Conservation (phyloP, 768 basidiomycete genomes). For the Thelephora ganbajun region DNA sequence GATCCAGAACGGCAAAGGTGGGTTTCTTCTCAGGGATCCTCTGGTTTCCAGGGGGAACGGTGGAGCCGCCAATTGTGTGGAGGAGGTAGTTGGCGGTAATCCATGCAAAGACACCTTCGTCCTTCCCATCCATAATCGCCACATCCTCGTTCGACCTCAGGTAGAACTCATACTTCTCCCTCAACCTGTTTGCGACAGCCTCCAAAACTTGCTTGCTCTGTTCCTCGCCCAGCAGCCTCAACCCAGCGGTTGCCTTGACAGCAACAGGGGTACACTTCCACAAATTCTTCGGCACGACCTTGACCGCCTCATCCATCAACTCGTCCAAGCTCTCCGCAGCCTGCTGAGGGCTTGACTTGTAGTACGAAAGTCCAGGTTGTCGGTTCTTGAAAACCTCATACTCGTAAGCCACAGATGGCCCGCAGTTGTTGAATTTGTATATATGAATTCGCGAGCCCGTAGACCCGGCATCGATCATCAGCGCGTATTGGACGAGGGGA, state of each 20-base stretch:
- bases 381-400: slow-evolving; percentile 86
- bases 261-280: slow-evolving; percentile 71
- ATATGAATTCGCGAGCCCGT: slow-evolving; percentile 96
- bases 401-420: slow-evolving; percentile 62
- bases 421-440: slow-evolving; percentile 95
- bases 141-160: slow-evolving; percentile 51
- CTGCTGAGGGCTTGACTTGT: slow-evolving; percentile 36
- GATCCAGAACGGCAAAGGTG: slow-evolving; percentile 85
- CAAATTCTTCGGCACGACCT: slow-evolving; percentile 57
- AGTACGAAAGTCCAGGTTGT: slow-evolving; percentile 67
- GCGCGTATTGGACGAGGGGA: slow-evolving; percentile 75
- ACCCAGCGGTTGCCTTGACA: slow-evolving; percentile 87
- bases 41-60: slow-evolving; percentile 6
- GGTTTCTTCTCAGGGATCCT: slow-evolving; percentile 21
- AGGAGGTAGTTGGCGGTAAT: slow-evolving; percentile 94
- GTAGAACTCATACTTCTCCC: slow-evolving; percentile 52
- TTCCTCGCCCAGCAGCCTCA: slow-evolving; percentile 51
- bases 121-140: slow-evolving; percentile 86
- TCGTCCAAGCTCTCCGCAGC: slow-evolving; percentile 73
- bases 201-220: slow-evolving; percentile 60
- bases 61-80: slow-evolving; percentile 47
- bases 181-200: slow-evolving; percentile 52
- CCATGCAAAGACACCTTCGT: slow-evolving; percentile 99
- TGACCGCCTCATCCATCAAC: slow-evolving; percentile 68
- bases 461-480: slow-evolving; percentile 98